Conservation (phyloP, 2,329 filamentous ascomycete genomes). For the Hirsutella rhossiliensis region DNA sequence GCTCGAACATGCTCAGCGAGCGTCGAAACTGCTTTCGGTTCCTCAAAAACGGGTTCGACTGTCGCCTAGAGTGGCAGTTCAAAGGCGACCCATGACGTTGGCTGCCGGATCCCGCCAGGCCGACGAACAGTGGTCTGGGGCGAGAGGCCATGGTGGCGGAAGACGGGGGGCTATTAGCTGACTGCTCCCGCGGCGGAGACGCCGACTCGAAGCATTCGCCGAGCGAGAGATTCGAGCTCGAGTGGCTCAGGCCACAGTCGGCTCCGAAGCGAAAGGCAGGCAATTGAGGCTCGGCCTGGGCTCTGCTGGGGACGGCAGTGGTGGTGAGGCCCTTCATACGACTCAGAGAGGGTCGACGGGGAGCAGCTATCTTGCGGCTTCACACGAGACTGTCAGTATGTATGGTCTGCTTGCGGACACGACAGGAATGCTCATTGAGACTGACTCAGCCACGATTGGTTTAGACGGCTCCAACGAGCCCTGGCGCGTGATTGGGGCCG, state of each 20-base stretch:
- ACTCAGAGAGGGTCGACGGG: slow-evolving; percentile 62
- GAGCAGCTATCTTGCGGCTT: slow-evolving; percentile 54
- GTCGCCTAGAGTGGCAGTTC: slow-evolving; percentile 57
- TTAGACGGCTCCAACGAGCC: slow-evolving; percentile 36
- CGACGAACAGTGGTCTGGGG: slow-evolving; percentile 52
- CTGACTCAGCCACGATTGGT: slow-evolving; percentile 40
- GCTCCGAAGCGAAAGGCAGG: slow-evolving; percentile 65
- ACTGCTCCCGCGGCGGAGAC: slow-evolving; percentile 63
- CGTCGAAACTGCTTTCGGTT: slow-evolving; percentile 82
- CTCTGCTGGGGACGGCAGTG: slow-evolving; percentile 47
- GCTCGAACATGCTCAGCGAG: slow-evolving; percentile 96
- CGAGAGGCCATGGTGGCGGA: slow-evolving; percentile 47
- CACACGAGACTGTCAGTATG: slow-evolving; percentile 11
- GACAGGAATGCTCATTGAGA: slow-evolving; percentile 11
- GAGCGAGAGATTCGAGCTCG: slow-evolving; percentile 43
- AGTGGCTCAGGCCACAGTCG: slow-evolving; percentile 14
- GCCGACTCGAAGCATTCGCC: slow-evolving; percentile 66
- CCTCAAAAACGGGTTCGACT: slow-evolving; percentile 57
- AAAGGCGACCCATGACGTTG: slow-evolving; percentile 67
- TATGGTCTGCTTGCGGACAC: neutral
- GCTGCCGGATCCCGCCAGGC: slow-evolving; percentile 36
- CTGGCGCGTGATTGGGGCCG: slow-evolving; percentile 34
- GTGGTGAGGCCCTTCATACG: slow-evolving; percentile 66
- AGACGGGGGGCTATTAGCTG: slow-evolving; percentile 46
- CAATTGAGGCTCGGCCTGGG: slow-evolving; percentile 50